Conservation (phyloP, 768 basidiomycete species). For the Kwoniella dendrophila region DNA sequence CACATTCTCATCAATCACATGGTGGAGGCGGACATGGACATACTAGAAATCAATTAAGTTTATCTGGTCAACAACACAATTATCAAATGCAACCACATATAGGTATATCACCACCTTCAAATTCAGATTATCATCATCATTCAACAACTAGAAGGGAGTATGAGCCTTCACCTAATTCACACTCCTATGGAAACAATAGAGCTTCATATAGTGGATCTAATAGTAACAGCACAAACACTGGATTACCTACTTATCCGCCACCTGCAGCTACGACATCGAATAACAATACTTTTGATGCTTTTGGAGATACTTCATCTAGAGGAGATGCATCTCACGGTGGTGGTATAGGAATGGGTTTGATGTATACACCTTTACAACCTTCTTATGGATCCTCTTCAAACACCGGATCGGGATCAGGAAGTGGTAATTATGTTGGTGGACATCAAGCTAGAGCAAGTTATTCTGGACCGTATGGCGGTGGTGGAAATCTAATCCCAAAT, state of each 20-base stretch:
- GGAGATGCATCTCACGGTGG: constrained; percentile 15
- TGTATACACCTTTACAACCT: constrained; percentile 49
- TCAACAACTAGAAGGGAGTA: constrained; percentile 28
- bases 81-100: constrained; percentile 51
- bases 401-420: not conserved
- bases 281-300: constrained; percentile 33
- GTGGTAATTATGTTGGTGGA: constrained; percentile 13
- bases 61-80: constrained; percentile 4
- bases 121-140: constrained; percentile 10
- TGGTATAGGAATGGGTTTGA: constrained; percentile 34
- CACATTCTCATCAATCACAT: constrained; percentile 9
- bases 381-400: constrained; percentile 4
- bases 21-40: constrained; percentile 16
- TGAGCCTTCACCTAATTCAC: constrained; percentile 23
- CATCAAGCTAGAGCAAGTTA: constrained; percentile 44
- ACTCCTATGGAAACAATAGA: constrained; percentile 3
- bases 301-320: constrained; percentile 25
- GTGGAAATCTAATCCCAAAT: constrained; percentile 13
- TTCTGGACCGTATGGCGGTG: constrained; percentile 40
- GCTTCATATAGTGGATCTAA: constrained; percentile 3
- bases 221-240: not conserved
- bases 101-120: constrained; percentile 29
- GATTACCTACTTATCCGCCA: constrained; percentile 45
- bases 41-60: constrained; percentile 24
- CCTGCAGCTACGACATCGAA: constrained; percentile 33